phyloP scores from a whole-genome alignment of 2,329 filamentous ascomycete species.

The Tolypocladium cylindrosporum region DNA sequence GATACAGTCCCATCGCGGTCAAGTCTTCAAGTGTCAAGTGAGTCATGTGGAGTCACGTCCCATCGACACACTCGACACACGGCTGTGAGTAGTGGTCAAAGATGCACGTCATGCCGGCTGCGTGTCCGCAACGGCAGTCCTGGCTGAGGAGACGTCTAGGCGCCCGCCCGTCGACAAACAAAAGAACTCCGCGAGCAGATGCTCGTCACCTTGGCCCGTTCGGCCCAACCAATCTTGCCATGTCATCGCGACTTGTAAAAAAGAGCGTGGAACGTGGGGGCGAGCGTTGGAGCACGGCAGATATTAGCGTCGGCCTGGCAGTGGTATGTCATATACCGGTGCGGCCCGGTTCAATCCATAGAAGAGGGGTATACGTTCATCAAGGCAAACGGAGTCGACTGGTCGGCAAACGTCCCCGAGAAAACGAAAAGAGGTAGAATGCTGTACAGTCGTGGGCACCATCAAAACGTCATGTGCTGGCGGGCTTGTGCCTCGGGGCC shows the following conservation, averaged over 20 bases:
- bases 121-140: background rate
- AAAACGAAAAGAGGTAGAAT: constrained; percentile 6
- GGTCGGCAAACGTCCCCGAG: constrained; percentile 1
- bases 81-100: background rate
- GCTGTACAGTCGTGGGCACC: constrained; percentile 22
- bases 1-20: background rate
- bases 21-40: background rate
- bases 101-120: background rate
- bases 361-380: constrained; percentile 10
- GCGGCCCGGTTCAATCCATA: background rate
- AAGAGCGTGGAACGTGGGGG: background rate
- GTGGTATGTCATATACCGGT: background rate
- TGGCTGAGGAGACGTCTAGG: background rate
- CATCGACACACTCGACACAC: background rate
- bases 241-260: background rate
- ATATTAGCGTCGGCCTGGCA: background rate
- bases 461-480: constrained; percentile 16
- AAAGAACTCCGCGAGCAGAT: background rate
- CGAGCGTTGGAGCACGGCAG: background rate
- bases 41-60: background rate
- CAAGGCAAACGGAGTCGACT: constrained; percentile 6
- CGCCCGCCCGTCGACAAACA: background rate
- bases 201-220: background rate
- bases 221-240: background rate
- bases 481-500: constrained; percentile 12